Conservation (phyloP, 345 rosid genomes). For the Kernera saxatilis region DNA sequence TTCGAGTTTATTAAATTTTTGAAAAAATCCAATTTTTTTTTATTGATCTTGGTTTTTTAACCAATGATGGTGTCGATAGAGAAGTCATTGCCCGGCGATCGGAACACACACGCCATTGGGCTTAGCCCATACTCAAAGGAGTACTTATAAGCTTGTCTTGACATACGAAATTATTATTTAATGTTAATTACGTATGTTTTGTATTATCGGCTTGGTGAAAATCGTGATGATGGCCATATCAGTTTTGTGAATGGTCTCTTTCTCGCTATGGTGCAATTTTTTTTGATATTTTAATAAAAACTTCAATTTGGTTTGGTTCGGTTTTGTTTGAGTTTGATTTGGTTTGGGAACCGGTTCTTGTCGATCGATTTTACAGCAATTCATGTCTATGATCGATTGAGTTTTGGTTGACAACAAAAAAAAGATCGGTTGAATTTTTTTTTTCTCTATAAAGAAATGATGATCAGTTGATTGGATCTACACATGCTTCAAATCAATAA, state of each 20-base stretch:
- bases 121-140: no score
- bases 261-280: neutral
- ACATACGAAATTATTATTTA: no score
- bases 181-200: neutral
- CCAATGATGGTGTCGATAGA: conserved; percentile 46
- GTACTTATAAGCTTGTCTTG: no score
- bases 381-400: neutral
- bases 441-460: no score
- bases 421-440: no score
- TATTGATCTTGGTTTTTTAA: conserved; percentile 36
- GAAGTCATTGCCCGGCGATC: conserved; percentile 39
- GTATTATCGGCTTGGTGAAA: neutral
- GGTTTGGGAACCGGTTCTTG: neutral
- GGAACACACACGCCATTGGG: conserved; percentile 45
- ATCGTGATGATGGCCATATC: neutral
- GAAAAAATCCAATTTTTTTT: no score
- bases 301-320: neutral
- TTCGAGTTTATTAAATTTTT: no score
- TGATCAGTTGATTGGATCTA: no score
- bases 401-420: no score
- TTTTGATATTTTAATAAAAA: neutral
- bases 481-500: no score
- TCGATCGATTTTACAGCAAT: neutral
- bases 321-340: neutral
- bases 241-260: neutral